Percentiles rank a stretch among this genome's conserved stretches.
These are phyloP conservation scores for Uromyces viciae-fabae DNA, from an alignment of 1,284 basidiomycete species.

Conservation along the genomic window DNA sequence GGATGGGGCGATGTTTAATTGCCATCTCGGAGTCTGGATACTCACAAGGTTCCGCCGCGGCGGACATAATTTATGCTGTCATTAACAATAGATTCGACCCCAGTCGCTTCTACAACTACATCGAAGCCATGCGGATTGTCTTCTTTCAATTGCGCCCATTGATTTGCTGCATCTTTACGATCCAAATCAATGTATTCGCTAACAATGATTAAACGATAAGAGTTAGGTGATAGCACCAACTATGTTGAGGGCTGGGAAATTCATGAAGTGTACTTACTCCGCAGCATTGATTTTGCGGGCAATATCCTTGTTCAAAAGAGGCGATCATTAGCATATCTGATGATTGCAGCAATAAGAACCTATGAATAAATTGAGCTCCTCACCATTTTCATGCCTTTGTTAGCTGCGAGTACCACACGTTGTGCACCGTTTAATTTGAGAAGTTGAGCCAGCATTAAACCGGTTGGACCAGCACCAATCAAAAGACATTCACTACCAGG, in stretches of 20 bases:
- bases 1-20: neutral
- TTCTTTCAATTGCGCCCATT: conserved; percentile 72
- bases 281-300: conserved; percentile 63
- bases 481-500: conserved; percentile 74
- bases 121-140: conserved; percentile 81
- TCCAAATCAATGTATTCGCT: conserved; percentile 81
- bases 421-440: conserved; percentile 76
- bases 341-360: neutral
- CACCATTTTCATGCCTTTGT: conserved; percentile 75
- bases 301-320: conserved; percentile 57
- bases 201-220: conserved; percentile 56
- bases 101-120: conserved; percentile 81
- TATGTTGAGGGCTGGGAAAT: neutral
- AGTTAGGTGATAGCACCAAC: too few species aligned
- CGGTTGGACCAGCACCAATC: conserved; percentile 70
- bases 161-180: conserved; percentile 66
- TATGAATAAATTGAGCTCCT: neutral
- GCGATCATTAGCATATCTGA: neutral
- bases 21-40: neutral
- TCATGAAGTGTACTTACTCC: conserved; percentile 5
- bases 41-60: conserved; percentile 58
- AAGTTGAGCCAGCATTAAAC: conserved; percentile 77
- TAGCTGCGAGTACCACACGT: conserved; percentile 71
- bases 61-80: conserved; percentile 77
- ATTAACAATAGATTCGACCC: conserved; percentile 72